phyloP scores from a whole-genome alignment of 208 protist genomes.

The Tetramitus jugosus region DNA sequence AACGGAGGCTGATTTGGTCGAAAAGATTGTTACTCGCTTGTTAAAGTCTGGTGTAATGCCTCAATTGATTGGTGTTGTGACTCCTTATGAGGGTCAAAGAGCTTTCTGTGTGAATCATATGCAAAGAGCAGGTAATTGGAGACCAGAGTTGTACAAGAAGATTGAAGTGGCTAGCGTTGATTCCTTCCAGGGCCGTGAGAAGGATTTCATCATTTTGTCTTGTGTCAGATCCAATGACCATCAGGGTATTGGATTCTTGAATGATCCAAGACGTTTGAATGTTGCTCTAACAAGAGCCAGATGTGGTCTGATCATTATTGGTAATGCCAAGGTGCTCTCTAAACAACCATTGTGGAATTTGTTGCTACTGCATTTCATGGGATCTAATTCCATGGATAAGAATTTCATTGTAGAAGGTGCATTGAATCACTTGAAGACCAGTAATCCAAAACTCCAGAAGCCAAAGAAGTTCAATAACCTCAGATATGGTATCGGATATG shows the following conservation, averaged over 20 bases:
- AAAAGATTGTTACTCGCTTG: conserved; percentile 81
- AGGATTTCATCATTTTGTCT: conserved; percentile 95
- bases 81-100: conserved; percentile 93
- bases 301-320: conserved; percentile 89
- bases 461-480: conserved; percentile 11
- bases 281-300: conserved; percentile 90
- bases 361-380: conserved; percentile 71
- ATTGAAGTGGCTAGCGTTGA: conserved; percentile 87
- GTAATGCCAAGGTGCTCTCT: conserved; percentile 80
- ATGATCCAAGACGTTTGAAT: conserved; percentile 83
- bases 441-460: conserved; percentile 22
- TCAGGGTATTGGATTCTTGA: conserved; percentile 91
- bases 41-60: conserved; percentile 65
- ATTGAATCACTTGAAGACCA: conserved; percentile 55
- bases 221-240: conserved; percentile 85
- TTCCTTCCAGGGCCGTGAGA: conserved; percentile 91
- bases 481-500: conserved; percentile 17
- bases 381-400: conserved; percentile 31
- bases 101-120: conserved; percentile 75
- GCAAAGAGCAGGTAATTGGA: conserved; percentile 56
- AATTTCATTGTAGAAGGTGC: conserved; percentile 68
- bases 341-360: conserved; percentile 72
- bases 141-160: conserved; percentile 56
- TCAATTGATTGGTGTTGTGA: conserved; percentile 89
- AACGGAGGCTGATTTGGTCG: conserved; percentile 64